Percentiles rank a stretch among this genome's conserved stretches.
These are phyloP conservation scores for Sordariomycetes sp. DNA, from an alignment of 2,329 filamentous ascomycete species.

Conservation along the genomic window DNA sequence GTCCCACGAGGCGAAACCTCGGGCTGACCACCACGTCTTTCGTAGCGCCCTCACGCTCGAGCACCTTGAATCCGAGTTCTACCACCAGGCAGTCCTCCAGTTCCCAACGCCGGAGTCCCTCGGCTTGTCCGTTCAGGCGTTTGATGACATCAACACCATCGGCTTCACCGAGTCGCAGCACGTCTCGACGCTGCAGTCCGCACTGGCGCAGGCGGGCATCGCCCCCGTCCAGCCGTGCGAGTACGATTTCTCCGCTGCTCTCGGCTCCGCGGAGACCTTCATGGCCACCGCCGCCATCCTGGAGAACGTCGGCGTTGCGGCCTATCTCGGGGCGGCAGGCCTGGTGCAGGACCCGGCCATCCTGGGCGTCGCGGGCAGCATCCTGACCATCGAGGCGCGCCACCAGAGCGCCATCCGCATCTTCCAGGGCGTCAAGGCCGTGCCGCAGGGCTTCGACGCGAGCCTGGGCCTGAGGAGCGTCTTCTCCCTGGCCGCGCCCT, in stretches of 20 bases:
- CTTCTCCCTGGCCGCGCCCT: no score
- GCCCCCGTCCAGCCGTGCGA: constrained; percentile 59
- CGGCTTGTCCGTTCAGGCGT: constrained; percentile 53
- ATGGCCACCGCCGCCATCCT: constrained; percentile 60
- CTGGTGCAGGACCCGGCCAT: constrained; percentile 50
- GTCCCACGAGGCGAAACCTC: no score
- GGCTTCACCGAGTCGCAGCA: constrained; percentile 49
- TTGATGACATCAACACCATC: constrained; percentile 52
- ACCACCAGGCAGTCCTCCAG: constrained; percentile 59
- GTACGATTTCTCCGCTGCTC: constrained; percentile 66
- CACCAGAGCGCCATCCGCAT: constrained; percentile 70
- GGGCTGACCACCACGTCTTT: no score
- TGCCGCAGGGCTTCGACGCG: no score
- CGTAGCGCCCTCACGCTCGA: constrained; percentile 67
- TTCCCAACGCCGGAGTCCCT: no score
- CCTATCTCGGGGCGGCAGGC: constrained; percentile 62
- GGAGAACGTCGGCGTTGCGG: constrained; percentile 66
- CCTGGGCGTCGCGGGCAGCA: constrained; percentile 58
- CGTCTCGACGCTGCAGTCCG: constrained; percentile 33
- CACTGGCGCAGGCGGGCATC: constrained; percentile 52
- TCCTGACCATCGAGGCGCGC: constrained; percentile 64
- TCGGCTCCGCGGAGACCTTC: constrained; percentile 58
- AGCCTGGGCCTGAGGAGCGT: no score
- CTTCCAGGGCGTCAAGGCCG: no score
- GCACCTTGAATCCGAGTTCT: constrained; percentile 66